Evolutionary conservation across 2,329 filamentous ascomycete genomes (phyloP), one percentile per base, ranked within the genome.

Genomic region (Pseudogymnoascus sp.): DNA sequence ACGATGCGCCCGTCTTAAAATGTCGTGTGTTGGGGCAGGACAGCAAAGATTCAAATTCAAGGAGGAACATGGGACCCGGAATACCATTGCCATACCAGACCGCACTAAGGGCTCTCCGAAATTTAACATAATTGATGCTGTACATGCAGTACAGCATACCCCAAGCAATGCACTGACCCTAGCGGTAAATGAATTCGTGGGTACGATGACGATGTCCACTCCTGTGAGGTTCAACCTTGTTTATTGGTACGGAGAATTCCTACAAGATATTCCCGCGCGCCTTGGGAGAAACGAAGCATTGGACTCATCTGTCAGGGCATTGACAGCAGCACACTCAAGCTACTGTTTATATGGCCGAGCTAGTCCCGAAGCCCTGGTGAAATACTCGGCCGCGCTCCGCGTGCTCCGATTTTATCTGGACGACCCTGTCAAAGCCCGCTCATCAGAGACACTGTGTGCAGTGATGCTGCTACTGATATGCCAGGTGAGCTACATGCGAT

Each of bases 31-130:
- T 26, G 80, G 80, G 8, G 75, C 75, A 2, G 80, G 80, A 2
- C 72, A 78, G 68, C 74, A 76, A 62, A 74, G 80, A 53, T 82
- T 74, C 72, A 81, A 80, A 70, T 82, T 82, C 70, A 77, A 79
- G 65, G 72, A 80, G 26, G 10, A 44, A 31, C 37, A 19, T 26
- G 47, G 47, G 47, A 33, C 47, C 13, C 26, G 29, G 29, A 56
- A 56, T 33, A 38, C 31, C 35, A 14, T 37, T 53, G 33, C 16
- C 16, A 38, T 56, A 33, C 40, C 33, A 19, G 64, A 2, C 62
- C 65, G 1, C 44, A 61, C 6, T 31, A 65, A 7, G 40, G 66
- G 16, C 60, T 19, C 11, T 56, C 1, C n/a, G n/a, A 33, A 8
- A 10, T 33, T 33, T 33, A 7, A 4, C n/a, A 19, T 56, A 8